These are phyloP conservation scores for Mycena venus DNA, from an alignment of 768 basidiomycete genomes.

Conservation along the genomic window DNA sequence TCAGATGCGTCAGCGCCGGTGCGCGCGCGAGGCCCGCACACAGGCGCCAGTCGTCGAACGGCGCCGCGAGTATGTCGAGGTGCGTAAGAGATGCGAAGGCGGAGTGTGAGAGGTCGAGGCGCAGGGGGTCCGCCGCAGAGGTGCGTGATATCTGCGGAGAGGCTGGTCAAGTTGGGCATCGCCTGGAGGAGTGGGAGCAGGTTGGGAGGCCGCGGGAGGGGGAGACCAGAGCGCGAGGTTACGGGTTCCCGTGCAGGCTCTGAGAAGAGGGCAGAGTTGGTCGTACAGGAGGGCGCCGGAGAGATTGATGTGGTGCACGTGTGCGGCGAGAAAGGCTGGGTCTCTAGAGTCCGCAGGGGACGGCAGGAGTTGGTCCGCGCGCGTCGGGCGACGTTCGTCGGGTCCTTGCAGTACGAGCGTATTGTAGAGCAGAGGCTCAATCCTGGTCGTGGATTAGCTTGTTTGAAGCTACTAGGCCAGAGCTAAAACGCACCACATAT, in stretches of 20 bases:
- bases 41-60: conserved; percentile 28
- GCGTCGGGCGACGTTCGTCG: background rate
- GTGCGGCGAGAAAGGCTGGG: conserved; percentile 4
- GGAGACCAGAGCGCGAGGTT: conserved; percentile 21
- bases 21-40: conserved; percentile 8
- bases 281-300: background rate
- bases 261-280: conserved; percentile 11
- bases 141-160: conserved; percentile 20
- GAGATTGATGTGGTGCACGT: conserved; percentile 14
- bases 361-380: background rate
- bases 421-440: conserved; percentile 14
- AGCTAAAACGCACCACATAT: conserved; percentile 12
- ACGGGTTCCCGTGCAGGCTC: background rate
- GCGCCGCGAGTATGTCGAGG: conserved; percentile 19
- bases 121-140: conserved; percentile 26
- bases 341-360: conserved; percentile 1
- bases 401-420: background rate
- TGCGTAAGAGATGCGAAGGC: conserved; percentile 24
- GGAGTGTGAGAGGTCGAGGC: conserved; percentile 13
- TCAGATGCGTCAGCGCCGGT: conserved; percentile 22
- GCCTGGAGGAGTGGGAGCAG: conserved; percentile 19
- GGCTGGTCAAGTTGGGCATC: conserved; percentile 12
- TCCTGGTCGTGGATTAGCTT: background rate
- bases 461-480: background rate
- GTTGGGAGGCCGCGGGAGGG: background rate